Evolutionary conservation across 2,329 filamentous ascomycete species (phyloP).

Genomic region (Dactylellina leptospora): DNA sequence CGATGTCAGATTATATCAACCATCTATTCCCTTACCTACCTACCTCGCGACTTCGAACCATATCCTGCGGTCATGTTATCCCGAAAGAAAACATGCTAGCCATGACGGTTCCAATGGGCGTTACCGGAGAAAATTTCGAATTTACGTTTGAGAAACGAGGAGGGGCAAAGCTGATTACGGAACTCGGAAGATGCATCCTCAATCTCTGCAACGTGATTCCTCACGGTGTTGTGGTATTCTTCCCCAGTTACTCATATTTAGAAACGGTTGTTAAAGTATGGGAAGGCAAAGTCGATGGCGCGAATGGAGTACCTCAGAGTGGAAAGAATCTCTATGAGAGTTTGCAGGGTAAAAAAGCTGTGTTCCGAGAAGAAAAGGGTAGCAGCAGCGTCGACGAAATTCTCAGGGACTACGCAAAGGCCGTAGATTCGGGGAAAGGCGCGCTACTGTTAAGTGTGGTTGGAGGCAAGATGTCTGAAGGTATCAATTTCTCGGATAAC

Average conservation of each 20-base stretch:
- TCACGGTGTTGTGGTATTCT: constrained; percentile 92
- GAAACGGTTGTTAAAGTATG: constrained; percentile 74
- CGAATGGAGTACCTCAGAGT: constrained; percentile 54
- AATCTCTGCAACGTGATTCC: constrained; percentile 78
- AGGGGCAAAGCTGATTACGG: constrained; percentile 68
- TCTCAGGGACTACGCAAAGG: constrained; percentile 75
- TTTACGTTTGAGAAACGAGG: constrained; percentile 85
- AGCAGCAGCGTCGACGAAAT: constrained; percentile 70
- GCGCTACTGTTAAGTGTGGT: constrained; percentile 89
- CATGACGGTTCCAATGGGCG: constrained; percentile 70
- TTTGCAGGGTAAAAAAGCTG: constrained; percentile 68
- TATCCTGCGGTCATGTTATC: constrained; percentile 95
- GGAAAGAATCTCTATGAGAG: constrained; percentile 67
- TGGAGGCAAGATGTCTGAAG: constrained; percentile 93
- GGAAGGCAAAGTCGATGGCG: constrained; percentile 63
- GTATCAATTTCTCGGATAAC: constrained; percentile 93
- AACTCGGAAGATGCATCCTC: constrained; percentile 77
- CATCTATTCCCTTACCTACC: constrained; percentile 83
- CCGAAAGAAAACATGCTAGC: constrained; percentile 82
- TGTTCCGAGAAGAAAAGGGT: constrained; percentile 63
- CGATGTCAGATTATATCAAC: constrained; percentile 78
- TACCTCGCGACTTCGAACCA: constrained; percentile 72
- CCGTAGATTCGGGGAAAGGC: constrained; percentile 71
- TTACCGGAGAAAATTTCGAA: constrained; percentile 71
- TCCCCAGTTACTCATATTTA: constrained; percentile 92